Evolutionary conservation across 208 protist species (phyloP), one percentile per base, ranked within the genome.

Genomic region (Lotmaria passim): DNA sequence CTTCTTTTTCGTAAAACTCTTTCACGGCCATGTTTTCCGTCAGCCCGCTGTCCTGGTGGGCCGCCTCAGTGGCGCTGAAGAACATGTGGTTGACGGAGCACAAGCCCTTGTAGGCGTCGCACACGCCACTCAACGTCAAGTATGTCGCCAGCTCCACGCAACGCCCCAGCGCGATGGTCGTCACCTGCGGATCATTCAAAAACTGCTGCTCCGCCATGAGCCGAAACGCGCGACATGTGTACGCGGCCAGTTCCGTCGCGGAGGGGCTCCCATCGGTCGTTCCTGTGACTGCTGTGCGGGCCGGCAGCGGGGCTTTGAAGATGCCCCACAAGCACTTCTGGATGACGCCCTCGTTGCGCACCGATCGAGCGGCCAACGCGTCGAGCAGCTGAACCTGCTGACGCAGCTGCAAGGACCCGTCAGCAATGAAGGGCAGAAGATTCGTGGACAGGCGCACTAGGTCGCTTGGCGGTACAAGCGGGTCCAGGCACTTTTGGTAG

Each of bases 61-160:
- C 82, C 21, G 85, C 84, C 50, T 91, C 82, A 0, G 90, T 66
- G n/a, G 93, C 60, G 50, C 80, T 96, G 67, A 93, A 93, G 61
- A 82, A 85, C 26, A 75, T 53, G 2, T 73, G 67, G 57, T 90
- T 78, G 15, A 90, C 68, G 5, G 73, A 57, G n/a, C 64, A 64
- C 19, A 93, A 38, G 3, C 78, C 90, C 31, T 69, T 60, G 71
- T 93, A 93, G 17, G 75, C 74, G 28, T 78, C 73, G 14, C 69
- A 69, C 33, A 92, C 52, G 38, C 82, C 79, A 39, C 53, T 33
- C 55, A 89, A 73, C 6, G 78, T 62, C 31, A 93, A 43, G 36
- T 76, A 51, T 0, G 82, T 58, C 11, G 75, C 72, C 39, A 87
- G 61, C 73, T 96, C 90, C 24, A 90, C 69, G 69, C 86, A 93